phyloP scores from a whole-genome alignment of 495 filamentous ascomycete species.

The Penicillium goetzii region DNA sequence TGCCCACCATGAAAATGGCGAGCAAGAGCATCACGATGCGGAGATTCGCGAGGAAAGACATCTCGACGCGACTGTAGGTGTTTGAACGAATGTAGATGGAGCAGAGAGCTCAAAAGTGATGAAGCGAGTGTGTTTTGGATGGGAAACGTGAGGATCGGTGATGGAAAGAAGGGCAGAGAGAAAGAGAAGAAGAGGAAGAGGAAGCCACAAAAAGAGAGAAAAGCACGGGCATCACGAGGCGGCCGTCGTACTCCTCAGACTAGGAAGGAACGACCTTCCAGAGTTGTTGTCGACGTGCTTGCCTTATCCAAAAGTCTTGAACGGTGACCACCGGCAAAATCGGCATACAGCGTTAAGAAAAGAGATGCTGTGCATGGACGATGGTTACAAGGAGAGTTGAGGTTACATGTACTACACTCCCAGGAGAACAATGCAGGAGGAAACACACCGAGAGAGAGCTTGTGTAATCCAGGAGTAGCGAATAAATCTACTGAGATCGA shows the following conservation, averaged over 20 bases:
- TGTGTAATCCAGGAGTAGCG: neutral
- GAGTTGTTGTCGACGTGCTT: neutral
- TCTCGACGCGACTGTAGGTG: neutral
- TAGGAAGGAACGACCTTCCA: neutral
- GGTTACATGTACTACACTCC: neutral
- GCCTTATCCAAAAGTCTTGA: neutral
- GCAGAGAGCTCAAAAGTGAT: neutral
- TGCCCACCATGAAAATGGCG: neutral
- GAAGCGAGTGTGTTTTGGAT: constrained; percentile 5
- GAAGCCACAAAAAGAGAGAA: constrained; percentile 8
- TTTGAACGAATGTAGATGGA: neutral
- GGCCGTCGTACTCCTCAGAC: neutral
- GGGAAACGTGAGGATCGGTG: neutral
- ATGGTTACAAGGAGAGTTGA: neutral
- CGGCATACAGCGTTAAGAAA: neutral
- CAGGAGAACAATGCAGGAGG: neutral
- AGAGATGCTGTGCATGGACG: too few species aligned
- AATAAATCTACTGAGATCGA: neutral
- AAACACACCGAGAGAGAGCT: constrained; percentile 2
- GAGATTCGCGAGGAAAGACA: neutral
- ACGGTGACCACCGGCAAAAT: neutral
- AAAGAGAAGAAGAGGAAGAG: constrained; percentile 13
- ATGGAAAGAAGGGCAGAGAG: constrained; percentile 4
- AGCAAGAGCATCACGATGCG: neutral
- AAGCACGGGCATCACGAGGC: constrained; percentile 5